phyloP scores from a whole-genome alignment of 148 eudicot species.

The Nepenthes gracilis region DNA sequence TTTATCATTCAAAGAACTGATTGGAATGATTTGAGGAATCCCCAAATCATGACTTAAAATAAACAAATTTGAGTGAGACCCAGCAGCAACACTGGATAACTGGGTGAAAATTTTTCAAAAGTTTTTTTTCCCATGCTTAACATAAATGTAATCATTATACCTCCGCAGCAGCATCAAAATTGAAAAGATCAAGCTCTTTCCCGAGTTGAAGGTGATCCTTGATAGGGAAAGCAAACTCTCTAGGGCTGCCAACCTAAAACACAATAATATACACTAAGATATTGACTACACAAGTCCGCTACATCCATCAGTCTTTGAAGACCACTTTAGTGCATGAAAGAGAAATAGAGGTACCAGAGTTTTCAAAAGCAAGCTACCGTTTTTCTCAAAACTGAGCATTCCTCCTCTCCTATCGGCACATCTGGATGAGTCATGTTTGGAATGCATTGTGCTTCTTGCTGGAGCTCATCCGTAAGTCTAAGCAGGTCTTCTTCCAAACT shows the following conservation, averaged over 20 bases:
- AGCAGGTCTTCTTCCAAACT: conserved; percentile 68
- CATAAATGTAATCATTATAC: conserved; percentile 20
- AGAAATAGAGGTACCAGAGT: neutral
- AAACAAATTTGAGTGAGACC: no score
- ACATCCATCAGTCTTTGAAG: neutral
- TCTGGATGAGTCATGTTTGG: conserved; percentile 98
- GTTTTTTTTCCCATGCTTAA: no score
- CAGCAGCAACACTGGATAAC: no score
- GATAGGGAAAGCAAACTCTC: conserved; percentile 47
- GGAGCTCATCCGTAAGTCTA: conserved; percentile 78
- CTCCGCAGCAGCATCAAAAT: conserved; percentile 92
- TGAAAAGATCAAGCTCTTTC: conserved; percentile 82
- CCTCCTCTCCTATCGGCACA: conserved; percentile 83
- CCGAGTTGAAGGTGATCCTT: conserved; percentile 89
- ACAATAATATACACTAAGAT: neutral
- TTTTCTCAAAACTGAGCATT: conserved; percentile 58
- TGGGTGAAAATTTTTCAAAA: no score
- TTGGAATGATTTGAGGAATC: no score
- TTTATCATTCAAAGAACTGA: no score
- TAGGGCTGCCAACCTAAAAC: conserved; percentile 51
- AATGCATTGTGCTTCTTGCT: conserved; percentile 79
- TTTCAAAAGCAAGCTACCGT: conserved; percentile 25
- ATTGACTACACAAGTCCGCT: neutral
- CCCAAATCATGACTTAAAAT: no score
- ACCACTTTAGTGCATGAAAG: no score